Base-by-base conservation (phyloP, 768 basidiomycete species). In the Suillus subaureus region DNA sequence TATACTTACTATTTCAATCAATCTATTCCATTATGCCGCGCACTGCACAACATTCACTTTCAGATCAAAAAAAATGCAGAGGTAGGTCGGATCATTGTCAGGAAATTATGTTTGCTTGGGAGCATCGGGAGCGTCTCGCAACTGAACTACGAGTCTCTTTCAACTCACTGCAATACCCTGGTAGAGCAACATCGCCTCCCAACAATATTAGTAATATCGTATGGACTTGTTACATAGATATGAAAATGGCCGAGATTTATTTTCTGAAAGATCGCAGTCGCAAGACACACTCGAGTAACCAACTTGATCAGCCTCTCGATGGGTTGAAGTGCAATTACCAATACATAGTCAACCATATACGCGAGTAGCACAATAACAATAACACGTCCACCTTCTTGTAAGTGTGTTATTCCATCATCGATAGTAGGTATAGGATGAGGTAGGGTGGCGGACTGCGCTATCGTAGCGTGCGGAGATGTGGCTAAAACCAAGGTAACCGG, bases 371-470 rank as follows among this genome's bases (percentile, higher is more conserved):
- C 26, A 18, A 42, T 60, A 21, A 60, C 18, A 21, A 18, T 42
- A 7, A 28, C 23, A 62, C 6, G 6, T 31, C 18, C 2, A 54
- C 31, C 9, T 52, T 52, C 51, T 39, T 21, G 26, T n/a, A 58
- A 8, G 4, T 8, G 35, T 35, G 15, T 69, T 16, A 13, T 75
- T 13, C 31, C 6, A 55, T 33, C 9, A 55, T 2, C 2, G 21
- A 55, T 55, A 55, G 2, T 18, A 54, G 9, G 0, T 4, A 49
- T 23, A 26, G 6, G 47, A 7, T 4, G 2, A 0, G 13, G 12
- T 0, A 5, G 4, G n/a, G 12, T 2, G 12, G 23, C 4, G n/a
- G n/a, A 1, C 0, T 28, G 15, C 3, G 49, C 13, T 15, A 23
- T 6, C 2, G 42, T 21, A 15, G 13, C 6, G 5, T 42, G 6